Conservation (phyloP, 352 stramenopile genomes). For the Pythium brassicae region DNA sequence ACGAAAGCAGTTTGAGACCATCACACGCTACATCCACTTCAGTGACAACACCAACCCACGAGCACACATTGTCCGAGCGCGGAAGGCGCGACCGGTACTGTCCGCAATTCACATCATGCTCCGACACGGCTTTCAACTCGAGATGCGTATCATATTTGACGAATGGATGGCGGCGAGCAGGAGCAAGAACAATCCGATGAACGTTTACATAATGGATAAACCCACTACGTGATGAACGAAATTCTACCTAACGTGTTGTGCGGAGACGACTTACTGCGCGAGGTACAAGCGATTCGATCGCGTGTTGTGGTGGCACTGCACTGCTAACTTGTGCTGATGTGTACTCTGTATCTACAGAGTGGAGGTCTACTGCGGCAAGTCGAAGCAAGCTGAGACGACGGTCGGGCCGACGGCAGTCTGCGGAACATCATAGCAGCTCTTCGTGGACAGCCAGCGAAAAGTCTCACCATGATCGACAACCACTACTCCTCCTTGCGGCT, state of each 20-base stretch:
- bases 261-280: background rate
- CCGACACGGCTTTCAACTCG: slow-evolving; percentile 2
- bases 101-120: background rate
- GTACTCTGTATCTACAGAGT: slow-evolving; percentile 5
- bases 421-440: background rate
- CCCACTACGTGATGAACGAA: slow-evolving; percentile 7
- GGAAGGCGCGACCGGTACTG: background rate
- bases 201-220: slow-evolving; percentile 9
- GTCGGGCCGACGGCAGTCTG: background rate
- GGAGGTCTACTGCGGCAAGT: slow-evolving; percentile 2
- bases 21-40: background rate
- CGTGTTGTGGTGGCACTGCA: background rate
- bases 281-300: background rate
- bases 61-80: background rate
- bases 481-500: too few relatives aligned
- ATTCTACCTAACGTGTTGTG: slow-evolving; percentile 8
- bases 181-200: slow-evolving; percentile 1
- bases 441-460: background rate
- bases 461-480: background rate
- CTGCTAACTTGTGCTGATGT: background rate
- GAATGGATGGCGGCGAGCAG: slow-evolving; percentile 6
- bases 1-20: background rate
- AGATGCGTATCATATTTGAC: background rate
- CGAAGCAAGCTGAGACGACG: background rate
- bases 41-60: background rate